Evolutionary conservation across 129 eudicot species (phyloP).

Genomic region (Ambrosia artemisiifolia): DNA sequence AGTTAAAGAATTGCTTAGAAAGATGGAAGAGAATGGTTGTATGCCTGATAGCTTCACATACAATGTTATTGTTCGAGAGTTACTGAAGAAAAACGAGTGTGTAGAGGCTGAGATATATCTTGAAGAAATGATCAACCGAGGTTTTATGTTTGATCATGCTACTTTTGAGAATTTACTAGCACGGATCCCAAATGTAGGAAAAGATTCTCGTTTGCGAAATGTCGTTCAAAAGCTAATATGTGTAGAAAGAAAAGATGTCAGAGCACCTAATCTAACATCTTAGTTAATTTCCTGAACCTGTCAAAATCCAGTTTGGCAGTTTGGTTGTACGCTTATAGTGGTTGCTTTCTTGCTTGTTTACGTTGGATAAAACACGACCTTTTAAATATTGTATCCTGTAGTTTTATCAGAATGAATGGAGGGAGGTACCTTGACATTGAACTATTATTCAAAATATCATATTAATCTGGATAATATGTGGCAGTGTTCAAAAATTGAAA

Average conservation of each 20-base stretch:
- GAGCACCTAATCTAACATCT: not conserved
- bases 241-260: not conserved
- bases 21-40: conserved; percentile 8
- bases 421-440: too few species aligned
- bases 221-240: conserved; percentile 6
- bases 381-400: too few species aligned
- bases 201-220: conserved; percentile 11
- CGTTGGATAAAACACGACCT: not conserved
- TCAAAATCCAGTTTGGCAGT: too few species aligned
- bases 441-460: too few species aligned
- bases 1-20: conserved; percentile 16
- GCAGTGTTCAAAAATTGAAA: too few species aligned
- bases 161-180: conserved; percentile 11
- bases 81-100: not conserved
- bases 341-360: too few species aligned
- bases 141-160: conserved; percentile 11
- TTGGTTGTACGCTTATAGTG: too few species aligned
- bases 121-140: conserved; percentile 8
- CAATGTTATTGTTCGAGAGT: too few species aligned
- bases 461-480: too few species aligned
- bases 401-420: not conserved
- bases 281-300: too few species aligned
- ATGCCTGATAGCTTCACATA: too few species aligned
- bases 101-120: conserved; percentile 14
- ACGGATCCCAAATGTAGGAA: not conserved